Percentiles rank a stretch among this genome's conserved stretches.
Evolutionary conservation across 1,284 basidiomycete genomes (phyloP).

Genomic region (Exobasidium rhododendri): DNA sequence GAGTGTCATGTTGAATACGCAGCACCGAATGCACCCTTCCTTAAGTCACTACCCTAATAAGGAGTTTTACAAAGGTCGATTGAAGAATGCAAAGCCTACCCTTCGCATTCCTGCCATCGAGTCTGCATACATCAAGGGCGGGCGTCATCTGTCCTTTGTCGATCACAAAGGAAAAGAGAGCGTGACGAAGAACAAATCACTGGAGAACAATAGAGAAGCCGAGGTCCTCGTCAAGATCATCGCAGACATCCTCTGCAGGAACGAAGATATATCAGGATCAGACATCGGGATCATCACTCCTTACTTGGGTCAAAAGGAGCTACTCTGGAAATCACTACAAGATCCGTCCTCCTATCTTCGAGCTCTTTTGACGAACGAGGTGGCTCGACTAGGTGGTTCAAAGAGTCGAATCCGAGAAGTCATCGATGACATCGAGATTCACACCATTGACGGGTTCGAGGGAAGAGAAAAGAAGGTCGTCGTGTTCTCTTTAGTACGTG

Average conservation of each 20-base stretch:
- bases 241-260: constrained; percentile 36
- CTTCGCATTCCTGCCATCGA: constrained; percentile 25
- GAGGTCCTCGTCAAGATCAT: constrained; percentile 50
- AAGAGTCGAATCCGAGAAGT: constrained; percentile 16
- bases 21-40: constrained; percentile 90
- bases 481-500: constrained; percentile 85
- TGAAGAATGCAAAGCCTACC: constrained; percentile 66
- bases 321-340: constrained; percentile 25
- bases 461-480: constrained; percentile 95
- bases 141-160: constrained; percentile 30
- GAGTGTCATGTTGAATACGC: constrained; percentile 76
- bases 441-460: constrained; percentile 93
- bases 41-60: constrained; percentile 80
- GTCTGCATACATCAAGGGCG: constrained; percentile 28
- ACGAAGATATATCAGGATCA: constrained; percentile 31
- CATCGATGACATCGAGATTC: constrained; percentile 69
- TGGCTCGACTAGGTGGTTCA: neutral
- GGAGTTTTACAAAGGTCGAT: constrained; percentile 72
- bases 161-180: constrained; percentile 32
- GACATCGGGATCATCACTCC: constrained; percentile 52
- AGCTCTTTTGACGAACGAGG: constrained; percentile 1
- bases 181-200: constrained; percentile 34
- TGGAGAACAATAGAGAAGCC: constrained; percentile 41
- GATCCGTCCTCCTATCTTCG: constrained; percentile 3
- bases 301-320: constrained; percentile 44